phyloP scores from a whole-genome alignment of 164 flowering plant genomes.

The Nymphaea colorata region DNA sequence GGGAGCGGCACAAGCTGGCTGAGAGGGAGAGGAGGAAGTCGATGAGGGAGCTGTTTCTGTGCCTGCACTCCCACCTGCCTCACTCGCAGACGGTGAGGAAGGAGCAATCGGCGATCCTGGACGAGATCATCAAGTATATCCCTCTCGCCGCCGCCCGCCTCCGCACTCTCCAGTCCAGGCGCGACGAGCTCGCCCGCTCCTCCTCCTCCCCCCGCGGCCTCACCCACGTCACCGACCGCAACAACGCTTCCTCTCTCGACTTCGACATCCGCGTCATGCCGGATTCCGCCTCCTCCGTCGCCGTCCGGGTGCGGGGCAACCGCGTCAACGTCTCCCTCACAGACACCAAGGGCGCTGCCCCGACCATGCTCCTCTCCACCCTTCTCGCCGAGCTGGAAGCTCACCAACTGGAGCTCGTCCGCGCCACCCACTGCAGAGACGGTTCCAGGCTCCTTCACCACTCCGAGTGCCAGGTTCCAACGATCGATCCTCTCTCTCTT shows the following conservation, averaged over 20 bases:
- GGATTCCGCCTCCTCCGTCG: conserved; percentile 14
- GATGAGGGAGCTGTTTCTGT: conserved; percentile 22
- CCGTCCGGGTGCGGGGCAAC: conserved; percentile 21
- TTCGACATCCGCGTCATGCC: conserved; percentile 18
- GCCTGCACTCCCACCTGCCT: conserved; percentile 24
- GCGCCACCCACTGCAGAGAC: conserved; percentile 20
- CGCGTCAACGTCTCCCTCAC: conserved; percentile 19
- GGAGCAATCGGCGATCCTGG: conserved; percentile 25
- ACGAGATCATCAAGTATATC: conserved; percentile 28
- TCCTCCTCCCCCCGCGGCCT: not conserved
- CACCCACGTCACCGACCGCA: conserved; percentile 4
- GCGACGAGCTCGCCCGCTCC: not conserved
- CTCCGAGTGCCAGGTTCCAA: conserved; percentile 21
- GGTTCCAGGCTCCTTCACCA: conserved; percentile 20
- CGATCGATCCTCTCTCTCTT: not conserved
- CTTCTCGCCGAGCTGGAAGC: conserved; percentile 17
- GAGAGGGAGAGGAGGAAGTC: conserved; percentile 21
- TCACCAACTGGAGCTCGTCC: conserved; percentile 14
- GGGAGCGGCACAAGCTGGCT: conserved; percentile 21
- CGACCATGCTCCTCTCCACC: conserved; percentile 11
- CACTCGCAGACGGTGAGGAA: conserved; percentile 19
- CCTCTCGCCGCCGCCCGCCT: conserved; percentile 26
- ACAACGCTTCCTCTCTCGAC: conserved; percentile 5
- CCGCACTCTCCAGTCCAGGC: conserved; percentile 9
- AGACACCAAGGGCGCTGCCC: conserved; percentile 10